phyloP scores from a whole-genome alignment of 106 monocot species.

The Dendrobium chrysotoxum region DNA sequence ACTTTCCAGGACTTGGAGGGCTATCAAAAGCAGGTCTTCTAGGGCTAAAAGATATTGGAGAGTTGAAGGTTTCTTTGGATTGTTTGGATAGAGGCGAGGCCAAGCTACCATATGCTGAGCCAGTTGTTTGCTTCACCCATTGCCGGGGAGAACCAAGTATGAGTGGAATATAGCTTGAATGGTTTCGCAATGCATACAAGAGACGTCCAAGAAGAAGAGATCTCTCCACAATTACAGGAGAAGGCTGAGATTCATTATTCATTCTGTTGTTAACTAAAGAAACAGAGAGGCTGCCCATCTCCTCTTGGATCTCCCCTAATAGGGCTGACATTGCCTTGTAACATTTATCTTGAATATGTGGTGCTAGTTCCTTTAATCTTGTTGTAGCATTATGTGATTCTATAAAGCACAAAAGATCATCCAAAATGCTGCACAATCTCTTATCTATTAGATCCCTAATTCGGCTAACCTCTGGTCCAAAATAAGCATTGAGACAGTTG shows the following conservation, averaged over 20 bases:
- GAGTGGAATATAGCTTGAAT: conserved; percentile 79
- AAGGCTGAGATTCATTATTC: conserved; percentile 23
- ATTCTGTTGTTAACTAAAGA: conserved; percentile 33
- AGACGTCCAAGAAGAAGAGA: conserved; percentile 82
- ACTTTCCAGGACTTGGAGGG: conserved; percentile 36
- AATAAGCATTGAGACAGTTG: conserved; percentile 68
- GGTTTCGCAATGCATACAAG: conserved; percentile 73
- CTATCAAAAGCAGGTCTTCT: conserved; percentile 53
- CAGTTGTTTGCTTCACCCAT: conserved; percentile 66
- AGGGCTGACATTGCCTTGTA: conserved; percentile 45
- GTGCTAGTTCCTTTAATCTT: conserved; percentile 74
- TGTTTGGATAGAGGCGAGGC: conserved; percentile 28
- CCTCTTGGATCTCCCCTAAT: conserved; percentile 52
- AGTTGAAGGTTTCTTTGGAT: conserved; percentile 31
- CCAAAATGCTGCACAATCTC: conserved; percentile 61
- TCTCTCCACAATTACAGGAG: conserved; percentile 65
- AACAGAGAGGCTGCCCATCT: conserved; percentile 46
- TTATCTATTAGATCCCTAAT: conserved; percentile 71
- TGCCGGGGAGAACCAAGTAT: conserved; percentile 91
- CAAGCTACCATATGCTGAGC: conserved; percentile 21
- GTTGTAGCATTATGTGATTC: conserved; percentile 68
- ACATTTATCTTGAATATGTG: conserved; percentile 82
- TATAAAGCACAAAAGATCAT: conserved; percentile 83
- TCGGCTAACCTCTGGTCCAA: conserved; percentile 65
- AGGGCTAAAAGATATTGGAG: conserved; percentile 40